Evolutionary conservation across 1,284 basidiomycete genomes (phyloP).

Genomic region (Ganoderma sp.): DNA sequence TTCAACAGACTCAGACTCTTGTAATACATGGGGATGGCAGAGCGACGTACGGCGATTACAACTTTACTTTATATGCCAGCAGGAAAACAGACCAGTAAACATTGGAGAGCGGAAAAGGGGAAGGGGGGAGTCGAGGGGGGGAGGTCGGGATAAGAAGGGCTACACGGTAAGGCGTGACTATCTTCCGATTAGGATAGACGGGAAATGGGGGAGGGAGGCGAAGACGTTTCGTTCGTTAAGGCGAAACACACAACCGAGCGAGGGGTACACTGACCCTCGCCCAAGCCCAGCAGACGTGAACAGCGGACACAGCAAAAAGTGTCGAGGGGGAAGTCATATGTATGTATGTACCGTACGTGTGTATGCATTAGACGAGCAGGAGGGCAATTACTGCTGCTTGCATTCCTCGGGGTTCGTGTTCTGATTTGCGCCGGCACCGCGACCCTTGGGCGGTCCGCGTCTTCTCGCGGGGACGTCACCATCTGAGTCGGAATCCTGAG

Average conservation of each 20-base stretch:
- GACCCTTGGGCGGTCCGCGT: slow-evolving; percentile 62
- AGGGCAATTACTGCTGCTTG: slow-evolving; percentile 76
- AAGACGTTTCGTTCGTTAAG: slow-evolving; percentile 6
- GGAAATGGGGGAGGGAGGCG: background rate
- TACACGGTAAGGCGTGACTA: slow-evolving; percentile 3
- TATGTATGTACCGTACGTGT: background rate
- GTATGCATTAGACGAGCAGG: background rate
- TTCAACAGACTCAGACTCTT: slow-evolving; percentile 22
- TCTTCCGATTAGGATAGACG: background rate
- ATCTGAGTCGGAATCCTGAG: slow-evolving; percentile 66
- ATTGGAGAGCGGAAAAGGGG: background rate
- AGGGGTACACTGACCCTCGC: background rate
- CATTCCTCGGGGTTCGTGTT: slow-evolving; percentile 80
- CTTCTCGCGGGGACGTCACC: slow-evolving; percentile 62
- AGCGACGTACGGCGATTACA: slow-evolving; percentile 24
- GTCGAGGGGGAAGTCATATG: background rate
- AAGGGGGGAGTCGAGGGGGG: background rate
- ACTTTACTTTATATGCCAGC: slow-evolving; percentile 32
- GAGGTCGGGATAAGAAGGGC: background rate
- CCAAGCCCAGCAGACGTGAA: background rate
- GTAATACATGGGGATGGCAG: slow-evolving; percentile 24
- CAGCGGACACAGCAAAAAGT: background rate
- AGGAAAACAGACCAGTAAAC: slow-evolving; percentile 10
- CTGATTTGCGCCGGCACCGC: slow-evolving; percentile 48
- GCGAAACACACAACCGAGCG: slow-evolving; percentile 7